These are phyloP conservation scores for Rusavskia elegans DNA, from an alignment of 495 filamentous ascomycete genomes.

Conservation along the genomic window DNA sequence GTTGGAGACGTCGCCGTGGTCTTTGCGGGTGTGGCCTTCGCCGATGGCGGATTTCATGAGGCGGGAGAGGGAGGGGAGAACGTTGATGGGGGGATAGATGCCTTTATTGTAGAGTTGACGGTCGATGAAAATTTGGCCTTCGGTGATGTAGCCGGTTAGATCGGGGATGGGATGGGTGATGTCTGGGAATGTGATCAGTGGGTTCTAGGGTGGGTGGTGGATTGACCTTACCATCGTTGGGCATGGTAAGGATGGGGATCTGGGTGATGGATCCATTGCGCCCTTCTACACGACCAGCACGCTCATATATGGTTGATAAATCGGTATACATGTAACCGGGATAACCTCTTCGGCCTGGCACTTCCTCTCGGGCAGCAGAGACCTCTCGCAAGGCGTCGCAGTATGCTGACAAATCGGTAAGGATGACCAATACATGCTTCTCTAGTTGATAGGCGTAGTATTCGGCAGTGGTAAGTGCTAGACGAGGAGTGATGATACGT, in stretches of 20 bases:
- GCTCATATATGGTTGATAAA: conserved; percentile 99
- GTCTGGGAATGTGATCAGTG: conserved; percentile 31
- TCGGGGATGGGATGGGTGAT: conserved; percentile 99
- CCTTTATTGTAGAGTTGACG: conserved; percentile 90
- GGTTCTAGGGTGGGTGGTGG: neutral
- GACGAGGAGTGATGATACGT: conserved; percentile 98
- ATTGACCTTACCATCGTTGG: conserved; percentile 65
- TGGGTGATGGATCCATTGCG: conserved; percentile 98
- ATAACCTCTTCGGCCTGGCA: conserved; percentile 97
- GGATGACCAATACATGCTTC: conserved; percentile 97
- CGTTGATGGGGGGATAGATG: conserved; percentile 98
- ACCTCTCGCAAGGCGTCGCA: conserved; percentile 98
- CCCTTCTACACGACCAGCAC: conserved; percentile 93
- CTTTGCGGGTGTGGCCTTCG: conserved; percentile 84
- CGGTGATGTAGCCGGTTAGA: conserved; percentile 96
- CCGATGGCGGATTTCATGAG: conserved; percentile 99
- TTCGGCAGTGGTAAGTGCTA: conserved; percentile 95
- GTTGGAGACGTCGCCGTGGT: conserved; percentile 97
- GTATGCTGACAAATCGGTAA: conserved; percentile 95
- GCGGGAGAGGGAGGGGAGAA: conserved; percentile 92
- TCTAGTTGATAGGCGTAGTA: conserved; percentile 99
- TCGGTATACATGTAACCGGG: conserved; percentile 99
- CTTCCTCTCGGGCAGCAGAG: conserved; percentile 96
- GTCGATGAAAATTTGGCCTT: conserved; percentile 97
- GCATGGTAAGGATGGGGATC: conserved; percentile 98